phyloP scores from a whole-genome alignment of 169 alveolate species.

The Ichthyophthirius multifiliis region DNA sequence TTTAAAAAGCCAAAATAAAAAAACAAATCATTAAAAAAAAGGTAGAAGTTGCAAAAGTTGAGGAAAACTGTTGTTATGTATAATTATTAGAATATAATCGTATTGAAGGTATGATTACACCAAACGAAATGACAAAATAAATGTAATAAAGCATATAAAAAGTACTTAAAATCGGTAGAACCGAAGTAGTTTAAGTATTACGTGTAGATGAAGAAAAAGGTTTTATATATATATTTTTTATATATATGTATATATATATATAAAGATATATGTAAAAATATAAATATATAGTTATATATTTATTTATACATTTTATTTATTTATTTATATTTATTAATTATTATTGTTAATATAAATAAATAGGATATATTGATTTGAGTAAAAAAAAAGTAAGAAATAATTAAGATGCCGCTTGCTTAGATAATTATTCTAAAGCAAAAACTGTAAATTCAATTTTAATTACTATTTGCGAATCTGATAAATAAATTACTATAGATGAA shows the following conservation, averaged over 20 bases:
- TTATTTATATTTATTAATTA: conserved; percentile 15
- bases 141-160: conserved; percentile 58
- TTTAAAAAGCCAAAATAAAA: neutral
- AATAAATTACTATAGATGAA: conserved; percentile 13
- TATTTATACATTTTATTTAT: no score
- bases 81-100: conserved; percentile 66
- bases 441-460: conserved; percentile 49
- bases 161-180: conserved; percentile 67
- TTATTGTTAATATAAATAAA: conserved; percentile 32
- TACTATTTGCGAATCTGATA: conserved; percentile 33
- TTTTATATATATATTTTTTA: conserved; percentile 13
- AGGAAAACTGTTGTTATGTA: conserved; percentile 77
- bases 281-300: no score
- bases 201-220: conserved; percentile 69
- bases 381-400: conserved; percentile 65
- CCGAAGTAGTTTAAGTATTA: conserved; percentile 68
- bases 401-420: conserved; percentile 43
- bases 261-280: no score
- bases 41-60: conserved; percentile 59
- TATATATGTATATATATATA: no score
- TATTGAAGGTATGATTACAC: conserved; percentile 65
- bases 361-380: conserved; percentile 72
- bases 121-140: conserved; percentile 69
- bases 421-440: conserved; percentile 55
- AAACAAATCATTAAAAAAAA: conserved; percentile 27